Conservation (phyloP, 768 basidiomycete genomes). For the Leccinellum albellum region DNA sequence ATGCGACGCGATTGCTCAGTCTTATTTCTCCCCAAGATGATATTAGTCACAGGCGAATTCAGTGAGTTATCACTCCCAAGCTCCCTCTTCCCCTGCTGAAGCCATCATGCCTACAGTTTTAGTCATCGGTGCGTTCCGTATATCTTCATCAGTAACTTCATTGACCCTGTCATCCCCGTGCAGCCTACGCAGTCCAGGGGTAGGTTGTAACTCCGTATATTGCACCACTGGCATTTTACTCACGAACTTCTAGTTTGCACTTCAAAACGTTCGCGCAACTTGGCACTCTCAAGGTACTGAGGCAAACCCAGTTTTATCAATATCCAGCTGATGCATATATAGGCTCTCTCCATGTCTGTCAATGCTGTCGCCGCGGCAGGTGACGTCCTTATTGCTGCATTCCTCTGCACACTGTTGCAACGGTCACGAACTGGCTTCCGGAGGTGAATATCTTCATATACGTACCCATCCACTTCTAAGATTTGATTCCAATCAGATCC, state of each 20-base stretch:
- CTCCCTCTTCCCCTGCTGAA: conserved; percentile 4
- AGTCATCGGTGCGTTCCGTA: conserved; percentile 31
- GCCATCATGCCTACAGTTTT: conserved; percentile 21
- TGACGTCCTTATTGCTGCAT: conserved; percentile 50
- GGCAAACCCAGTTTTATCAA: background rate
- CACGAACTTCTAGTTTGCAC: conserved; percentile 34
- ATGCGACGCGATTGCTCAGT: background rate
- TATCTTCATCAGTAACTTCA: background rate
- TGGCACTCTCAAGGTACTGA: conserved; percentile 40
- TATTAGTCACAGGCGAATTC: conserved; percentile 44
- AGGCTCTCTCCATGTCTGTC: conserved; percentile 48
- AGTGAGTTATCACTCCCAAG: conserved; percentile 12
- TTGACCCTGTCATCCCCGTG: conserved; percentile 1
- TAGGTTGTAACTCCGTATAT: conserved; percentile 23
- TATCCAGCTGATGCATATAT: background rate
- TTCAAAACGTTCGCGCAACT: conserved; percentile 46
- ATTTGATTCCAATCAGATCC: conserved; percentile 28
- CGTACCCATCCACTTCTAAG: background rate
- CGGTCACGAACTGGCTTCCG: conserved; percentile 51
- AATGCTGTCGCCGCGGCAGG: conserved; percentile 52
- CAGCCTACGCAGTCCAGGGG: conserved; percentile 38
- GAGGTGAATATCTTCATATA: conserved; percentile 25
- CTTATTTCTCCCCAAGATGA: conserved; percentile 9
- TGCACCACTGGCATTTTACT: background rate
- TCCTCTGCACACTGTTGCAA: conserved; percentile 46